Evolutionary conservation across 1,284 basidiomycete genomes (phyloP).

Genomic region (Boletellus deceptivus): DNA sequence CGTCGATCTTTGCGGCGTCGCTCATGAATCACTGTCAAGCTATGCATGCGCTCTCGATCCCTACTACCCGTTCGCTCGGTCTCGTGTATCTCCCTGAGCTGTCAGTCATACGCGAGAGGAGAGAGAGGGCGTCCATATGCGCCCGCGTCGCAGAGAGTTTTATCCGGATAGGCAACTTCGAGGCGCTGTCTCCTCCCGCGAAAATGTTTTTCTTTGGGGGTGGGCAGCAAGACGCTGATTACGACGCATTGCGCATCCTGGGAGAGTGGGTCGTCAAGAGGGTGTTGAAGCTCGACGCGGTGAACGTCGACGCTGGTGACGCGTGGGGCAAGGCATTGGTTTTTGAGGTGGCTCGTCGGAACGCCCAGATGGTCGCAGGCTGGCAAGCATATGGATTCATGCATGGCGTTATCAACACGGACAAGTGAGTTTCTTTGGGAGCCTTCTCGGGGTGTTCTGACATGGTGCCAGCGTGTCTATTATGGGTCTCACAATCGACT

Average conservation of each 20-base stretch:
- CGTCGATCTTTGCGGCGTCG: constrained; percentile 3
- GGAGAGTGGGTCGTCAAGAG: constrained; percentile 69
- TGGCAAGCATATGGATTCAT: constrained; percentile 96
- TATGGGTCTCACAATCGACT: constrained; percentile 91
- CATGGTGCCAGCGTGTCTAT: constrained; percentile 65
- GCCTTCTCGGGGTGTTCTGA: constrained; percentile 7
- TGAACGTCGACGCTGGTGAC: constrained; percentile 44
- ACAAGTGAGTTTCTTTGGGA: constrained; percentile 61
- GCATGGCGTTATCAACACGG: constrained; percentile 96
- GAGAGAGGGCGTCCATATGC: constrained; percentile 78
- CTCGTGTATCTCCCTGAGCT: constrained; percentile 77
- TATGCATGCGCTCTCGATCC: constrained; percentile 83
- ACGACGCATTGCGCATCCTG: constrained; percentile 70
- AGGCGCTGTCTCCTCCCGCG: constrained; percentile 77
- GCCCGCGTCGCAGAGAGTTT: constrained; percentile 89
- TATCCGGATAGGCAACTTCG: constrained; percentile 89
- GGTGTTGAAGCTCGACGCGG: constrained; percentile 51
- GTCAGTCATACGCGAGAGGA: constrained; percentile 75
- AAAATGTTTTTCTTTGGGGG: constrained; percentile 69
- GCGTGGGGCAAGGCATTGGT: constrained; percentile 73
- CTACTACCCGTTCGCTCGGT: constrained; percentile 86
- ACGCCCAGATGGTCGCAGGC: constrained; percentile 86
- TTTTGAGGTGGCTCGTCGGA: constrained; percentile 75
- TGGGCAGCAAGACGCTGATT: constrained; percentile 71
- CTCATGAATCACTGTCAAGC: constrained; percentile 44